phyloP scores from a whole-genome alignment of 768 basidiomycete species.

The Tylopilus rubrobrunneus region DNA sequence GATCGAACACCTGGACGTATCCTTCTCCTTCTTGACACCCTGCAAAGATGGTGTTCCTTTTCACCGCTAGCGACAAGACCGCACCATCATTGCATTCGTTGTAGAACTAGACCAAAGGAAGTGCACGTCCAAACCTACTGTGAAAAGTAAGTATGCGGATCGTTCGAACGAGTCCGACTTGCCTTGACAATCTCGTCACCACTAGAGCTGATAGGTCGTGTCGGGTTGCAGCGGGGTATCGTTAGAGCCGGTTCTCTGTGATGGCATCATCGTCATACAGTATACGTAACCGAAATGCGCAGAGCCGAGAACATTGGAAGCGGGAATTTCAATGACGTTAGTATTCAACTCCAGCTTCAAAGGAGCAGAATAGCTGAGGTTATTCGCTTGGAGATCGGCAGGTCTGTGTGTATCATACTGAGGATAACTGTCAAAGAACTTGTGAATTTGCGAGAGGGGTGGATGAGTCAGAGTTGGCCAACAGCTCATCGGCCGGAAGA shows the following conservation, averaged over 20 bases:
- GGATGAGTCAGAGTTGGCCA: constrained; percentile 28
- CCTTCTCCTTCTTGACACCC: constrained; percentile 82
- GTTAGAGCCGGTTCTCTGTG: constrained; percentile 36
- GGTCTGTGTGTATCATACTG: constrained; percentile 56
- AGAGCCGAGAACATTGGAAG: constrained; percentile 72
- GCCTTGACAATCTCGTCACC: constrained; percentile 92
- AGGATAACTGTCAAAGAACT: constrained; percentile 91
- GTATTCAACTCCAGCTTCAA: constrained; percentile 8
- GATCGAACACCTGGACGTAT: constrained; percentile 84
- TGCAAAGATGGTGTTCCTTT: constrained; percentile 81
- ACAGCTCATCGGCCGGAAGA: not conserved
- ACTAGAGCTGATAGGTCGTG: constrained; percentile 50
- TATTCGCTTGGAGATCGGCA: constrained; percentile 67
- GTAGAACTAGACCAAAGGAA: constrained; percentile 39
- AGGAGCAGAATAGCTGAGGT: constrained; percentile 35
- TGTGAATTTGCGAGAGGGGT: constrained; percentile 58
- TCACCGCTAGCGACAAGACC: constrained; percentile 71
- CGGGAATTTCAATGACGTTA: constrained; percentile 49
- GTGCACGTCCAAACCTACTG: constrained; percentile 66
- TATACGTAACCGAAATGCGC: constrained; percentile 96
- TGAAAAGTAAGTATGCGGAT: not conserved
- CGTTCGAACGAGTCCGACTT: constrained; percentile 1
- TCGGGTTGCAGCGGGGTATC: constrained; percentile 23
- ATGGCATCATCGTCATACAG: constrained; percentile 58
- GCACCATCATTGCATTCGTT: constrained; percentile 72